Percentiles rank a stretch among this genome's conserved stretches.
Evolutionary conservation across 2,329 filamentous ascomycete species (phyloP).

Genomic region (Thielaviopsis euricoi): DNA sequence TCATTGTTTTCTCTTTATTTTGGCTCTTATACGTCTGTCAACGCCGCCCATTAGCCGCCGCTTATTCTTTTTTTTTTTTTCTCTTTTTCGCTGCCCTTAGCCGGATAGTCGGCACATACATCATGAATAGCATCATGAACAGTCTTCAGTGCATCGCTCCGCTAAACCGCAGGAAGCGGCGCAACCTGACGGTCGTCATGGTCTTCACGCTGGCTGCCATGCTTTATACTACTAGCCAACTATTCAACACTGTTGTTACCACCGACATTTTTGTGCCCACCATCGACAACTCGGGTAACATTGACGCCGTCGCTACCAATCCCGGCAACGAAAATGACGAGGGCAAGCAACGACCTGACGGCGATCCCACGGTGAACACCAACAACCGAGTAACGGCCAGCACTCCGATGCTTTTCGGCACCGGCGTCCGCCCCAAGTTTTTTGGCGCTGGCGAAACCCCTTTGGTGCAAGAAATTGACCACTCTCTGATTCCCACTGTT

Average conservation of each 20-base stretch:
- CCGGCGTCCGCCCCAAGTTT: conserved; percentile 23
- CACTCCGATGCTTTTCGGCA: conserved; percentile 24
- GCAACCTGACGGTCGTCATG: conserved; percentile 6
- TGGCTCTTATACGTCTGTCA: not conserved
- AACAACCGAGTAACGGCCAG: not conserved
- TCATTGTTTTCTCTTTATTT: not conserved
- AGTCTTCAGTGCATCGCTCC: not conserved
- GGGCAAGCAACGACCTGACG: not conserved
- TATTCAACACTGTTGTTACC: conserved; percentile 6
- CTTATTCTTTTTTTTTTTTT: not conserved
- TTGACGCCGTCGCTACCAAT: not conserved
- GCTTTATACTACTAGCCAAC: conserved; percentile 11
- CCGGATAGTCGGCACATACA: not conserved
- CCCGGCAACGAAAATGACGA: not conserved
- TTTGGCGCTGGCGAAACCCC: conserved; percentile 16
- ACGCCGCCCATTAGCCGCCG: not conserved
- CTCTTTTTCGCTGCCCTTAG: too few relatives aligned
- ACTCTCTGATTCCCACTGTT: conserved; percentile 18
- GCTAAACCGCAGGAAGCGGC: conserved; percentile 8
- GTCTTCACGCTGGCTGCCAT: conserved; percentile 7
- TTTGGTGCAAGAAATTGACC: conserved; percentile 19
- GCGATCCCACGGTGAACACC: conserved; percentile 6
- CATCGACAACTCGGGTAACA: not conserved
- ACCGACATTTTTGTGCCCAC: conserved; percentile 5
- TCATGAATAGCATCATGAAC: conserved; percentile 9